These are phyloP conservation scores for Nymphaea colorata DNA, from an alignment of 164 flowering plant genomes.

Conservation along the genomic window DNA sequence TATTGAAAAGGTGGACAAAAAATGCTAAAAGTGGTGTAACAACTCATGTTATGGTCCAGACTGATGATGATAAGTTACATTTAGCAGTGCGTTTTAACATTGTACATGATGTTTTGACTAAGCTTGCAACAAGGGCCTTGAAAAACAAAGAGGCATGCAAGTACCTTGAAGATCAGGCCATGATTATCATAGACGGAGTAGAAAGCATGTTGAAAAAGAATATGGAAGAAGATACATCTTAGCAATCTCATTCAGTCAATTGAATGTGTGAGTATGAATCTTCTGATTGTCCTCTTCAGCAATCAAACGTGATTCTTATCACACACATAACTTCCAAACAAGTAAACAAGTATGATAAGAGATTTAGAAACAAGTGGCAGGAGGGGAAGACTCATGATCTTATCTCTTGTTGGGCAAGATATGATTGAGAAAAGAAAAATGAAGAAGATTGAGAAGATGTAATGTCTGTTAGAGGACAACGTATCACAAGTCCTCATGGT, in stretches of 20 bases:
- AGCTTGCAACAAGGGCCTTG: conserved; percentile 71
- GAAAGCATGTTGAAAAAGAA: neutral
- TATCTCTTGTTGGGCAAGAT: too few relatives aligned
- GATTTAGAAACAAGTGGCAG: too few relatives aligned
- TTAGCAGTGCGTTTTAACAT: conserved; percentile 33
- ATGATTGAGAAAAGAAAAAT: too few relatives aligned
- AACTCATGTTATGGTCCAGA: conserved; percentile 27
- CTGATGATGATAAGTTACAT: conserved; percentile 27
- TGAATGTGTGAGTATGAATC: too few relatives aligned
- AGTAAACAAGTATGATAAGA: too few relatives aligned
- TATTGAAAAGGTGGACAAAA: conserved; percentile 6
- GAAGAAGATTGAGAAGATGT: too few relatives aligned
- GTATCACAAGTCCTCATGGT: too few relatives aligned
- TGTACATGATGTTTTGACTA: conserved; percentile 55
- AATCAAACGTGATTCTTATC: too few relatives aligned
- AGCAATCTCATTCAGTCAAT: neutral
- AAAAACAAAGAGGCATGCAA: conserved; percentile 41
- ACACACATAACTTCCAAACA: too few relatives aligned
- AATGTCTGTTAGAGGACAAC: too few relatives aligned
- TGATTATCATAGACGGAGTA: neutral
- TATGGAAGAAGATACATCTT: neutral
- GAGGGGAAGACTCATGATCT: too few relatives aligned
- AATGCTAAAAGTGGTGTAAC: neutral
- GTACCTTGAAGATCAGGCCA: neutral
- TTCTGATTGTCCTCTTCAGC: too few relatives aligned